Evolutionary conservation across 2,329 filamentous ascomycete genomes (phyloP).

Genomic region (Mollisiaceae sp.): DNA sequence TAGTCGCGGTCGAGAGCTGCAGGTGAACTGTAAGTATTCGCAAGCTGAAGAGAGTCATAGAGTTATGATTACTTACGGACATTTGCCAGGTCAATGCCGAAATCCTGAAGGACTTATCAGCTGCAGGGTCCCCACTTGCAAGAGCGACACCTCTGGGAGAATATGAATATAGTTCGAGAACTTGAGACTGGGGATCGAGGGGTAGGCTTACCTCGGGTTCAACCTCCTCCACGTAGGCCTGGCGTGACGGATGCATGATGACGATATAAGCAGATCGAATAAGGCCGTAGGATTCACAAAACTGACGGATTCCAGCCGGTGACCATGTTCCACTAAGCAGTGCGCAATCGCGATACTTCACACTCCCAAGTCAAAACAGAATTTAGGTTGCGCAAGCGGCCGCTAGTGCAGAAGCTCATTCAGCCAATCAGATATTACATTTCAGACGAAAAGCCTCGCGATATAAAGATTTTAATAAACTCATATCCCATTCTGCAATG

Average conservation of each 20-base stretch:
- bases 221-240: constrained; percentile 92
- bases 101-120: constrained; percentile 41
- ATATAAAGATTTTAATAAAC: not conserved
- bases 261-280: not conserved
- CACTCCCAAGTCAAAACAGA: not conserved
- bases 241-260: constrained; percentile 79
- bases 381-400: not conserved
- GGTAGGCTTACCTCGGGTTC: constrained; percentile 63
- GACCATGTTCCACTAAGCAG: not conserved
- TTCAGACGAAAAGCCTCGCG: not conserved
- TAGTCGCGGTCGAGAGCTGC: constrained; percentile 81
- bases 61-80: constrained; percentile 57
- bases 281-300: too few relatives aligned
- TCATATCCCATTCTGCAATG: not conserved
- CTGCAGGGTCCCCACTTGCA: constrained; percentile 24
- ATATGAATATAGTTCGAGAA: constrained; percentile 43
- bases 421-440: not conserved
- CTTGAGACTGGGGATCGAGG: constrained; percentile 29
- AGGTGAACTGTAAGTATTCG: constrained; percentile 12
- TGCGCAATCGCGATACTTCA: too few relatives aligned
- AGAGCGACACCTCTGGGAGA: constrained; percentile 31
- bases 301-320: too few relatives aligned
- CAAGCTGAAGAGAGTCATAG: constrained; percentile 34
- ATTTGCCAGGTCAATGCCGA: constrained; percentile 64
- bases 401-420: not conserved